These are phyloP conservation scores for Colletotrichum chlorophyti DNA, from an alignment of 2,329 filamentous ascomycete species.

Conservation along the genomic window DNA sequence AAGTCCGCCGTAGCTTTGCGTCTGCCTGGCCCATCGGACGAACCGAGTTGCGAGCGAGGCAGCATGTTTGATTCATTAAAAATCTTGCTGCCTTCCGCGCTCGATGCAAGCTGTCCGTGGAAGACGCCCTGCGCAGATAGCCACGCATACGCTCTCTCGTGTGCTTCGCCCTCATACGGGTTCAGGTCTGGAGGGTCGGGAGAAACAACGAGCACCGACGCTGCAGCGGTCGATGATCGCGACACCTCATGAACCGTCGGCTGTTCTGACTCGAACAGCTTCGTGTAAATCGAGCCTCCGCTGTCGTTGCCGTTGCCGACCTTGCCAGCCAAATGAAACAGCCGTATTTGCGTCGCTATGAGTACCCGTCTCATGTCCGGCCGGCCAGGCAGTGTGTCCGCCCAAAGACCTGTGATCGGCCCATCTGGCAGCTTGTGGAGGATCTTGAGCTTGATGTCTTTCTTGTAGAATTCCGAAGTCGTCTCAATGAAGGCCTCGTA, in stretches of 20 bases:
- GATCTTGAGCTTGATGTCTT: constrained; percentile 87
- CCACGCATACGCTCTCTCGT: constrained; percentile 87
- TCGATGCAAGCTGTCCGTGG: constrained; percentile 79
- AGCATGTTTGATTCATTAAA: constrained; percentile 83
- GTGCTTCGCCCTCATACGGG: constrained; percentile 60
- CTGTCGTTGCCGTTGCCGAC: constrained; percentile 79
- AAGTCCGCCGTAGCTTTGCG: constrained; percentile 72
- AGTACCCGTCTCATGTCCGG: constrained; percentile 79
- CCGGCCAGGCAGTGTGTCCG: constrained; percentile 73
- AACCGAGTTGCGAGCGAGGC: constrained; percentile 69
- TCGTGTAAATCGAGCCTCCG: constrained; percentile 83
- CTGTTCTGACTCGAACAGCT: constrained; percentile 86
- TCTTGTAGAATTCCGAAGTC: constrained; percentile 91
- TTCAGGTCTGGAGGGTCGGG: constrained; percentile 70
- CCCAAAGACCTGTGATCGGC: constrained; percentile 85
- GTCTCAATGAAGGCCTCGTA: constrained; percentile 97
- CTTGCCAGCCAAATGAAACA: constrained; percentile 84
- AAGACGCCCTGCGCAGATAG: constrained; percentile 85
- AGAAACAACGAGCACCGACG: constrained; percentile 76
- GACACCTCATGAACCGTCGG: constrained; percentile 78
- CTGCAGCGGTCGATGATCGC: constrained; percentile 61
- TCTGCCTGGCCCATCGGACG: constrained; percentile 49
- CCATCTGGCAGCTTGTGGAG: constrained; percentile 85
- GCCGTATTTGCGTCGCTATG: constrained; percentile 76
- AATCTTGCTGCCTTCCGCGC: constrained; percentile 72